Percentiles rank a stretch among this genome's conserved stretches.
Evolutionary conservation across 2,329 filamentous ascomycete genomes (phyloP).

Genomic region (Exophiala alcalophila): DNA sequence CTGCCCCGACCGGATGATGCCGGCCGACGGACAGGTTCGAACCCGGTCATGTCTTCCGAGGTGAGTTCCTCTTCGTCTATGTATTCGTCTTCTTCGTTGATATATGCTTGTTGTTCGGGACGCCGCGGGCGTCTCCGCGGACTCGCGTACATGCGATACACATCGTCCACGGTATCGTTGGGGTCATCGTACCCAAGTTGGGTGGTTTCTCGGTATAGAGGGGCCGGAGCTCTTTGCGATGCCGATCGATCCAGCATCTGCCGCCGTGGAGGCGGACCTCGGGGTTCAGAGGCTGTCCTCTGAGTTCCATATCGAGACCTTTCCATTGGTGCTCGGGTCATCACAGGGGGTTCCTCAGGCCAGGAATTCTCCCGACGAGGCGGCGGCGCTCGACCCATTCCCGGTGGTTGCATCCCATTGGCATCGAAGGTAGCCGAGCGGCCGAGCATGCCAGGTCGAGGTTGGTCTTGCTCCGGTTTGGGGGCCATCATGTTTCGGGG

Average conservation of each 20-base stretch:
- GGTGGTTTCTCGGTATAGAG: constrained; percentile 34
- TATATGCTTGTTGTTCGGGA: constrained; percentile 57
- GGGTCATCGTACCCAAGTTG: constrained; percentile 36
- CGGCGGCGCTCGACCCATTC: constrained; percentile 29
- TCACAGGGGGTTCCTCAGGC: constrained; percentile 15
- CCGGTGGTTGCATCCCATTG: constrained; percentile 36
- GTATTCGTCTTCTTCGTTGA: constrained; percentile 63
- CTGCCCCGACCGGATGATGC: constrained; percentile 19
- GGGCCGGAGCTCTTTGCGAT: constrained; percentile 28
- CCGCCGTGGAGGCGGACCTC: constrained; percentile 38
- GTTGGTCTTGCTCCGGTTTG: constrained; percentile 14
- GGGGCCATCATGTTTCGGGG: constrained; percentile 33
- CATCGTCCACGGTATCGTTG: constrained; percentile 44
- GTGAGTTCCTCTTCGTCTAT: constrained; percentile 70
- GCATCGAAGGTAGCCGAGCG: constrained; percentile 24
- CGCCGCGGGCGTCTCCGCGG: constrained; percentile 22
- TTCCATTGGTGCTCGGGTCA: constrained; percentile 31
- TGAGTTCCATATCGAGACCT: constrained; percentile 43
- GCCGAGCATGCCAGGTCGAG: constrained; percentile 23
- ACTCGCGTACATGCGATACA: constrained; percentile 35
- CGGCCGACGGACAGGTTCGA: constrained; percentile 22
- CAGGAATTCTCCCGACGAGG: constrained; percentile 35
- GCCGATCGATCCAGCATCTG: constrained; percentile 34
- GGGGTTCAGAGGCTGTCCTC: constrained; percentile 52
- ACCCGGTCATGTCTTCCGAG: constrained; percentile 24